Evolutionary conservation across 1,139 yeast species (phyloP), one percentile per base, ranked within the genome.

Genomic region (Schizosaccharomyces versatilis): DNA sequence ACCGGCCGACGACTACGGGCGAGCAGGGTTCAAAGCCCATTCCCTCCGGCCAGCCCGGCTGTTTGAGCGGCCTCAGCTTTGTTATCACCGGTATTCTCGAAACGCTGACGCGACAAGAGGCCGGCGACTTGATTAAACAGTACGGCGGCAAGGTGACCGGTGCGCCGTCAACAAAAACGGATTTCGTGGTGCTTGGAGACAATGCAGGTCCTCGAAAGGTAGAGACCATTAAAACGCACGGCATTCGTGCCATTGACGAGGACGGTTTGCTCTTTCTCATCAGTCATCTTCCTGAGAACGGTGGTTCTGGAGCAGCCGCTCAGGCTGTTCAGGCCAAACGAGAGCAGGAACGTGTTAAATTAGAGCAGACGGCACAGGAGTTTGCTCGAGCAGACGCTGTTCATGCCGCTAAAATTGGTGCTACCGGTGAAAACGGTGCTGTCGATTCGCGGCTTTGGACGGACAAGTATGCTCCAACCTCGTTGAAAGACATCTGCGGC

Each of bases 161-260:
- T 60, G 77, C 95, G 0, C 82, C 90, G 38, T 83, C 93, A 55
- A 79, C 85, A 19, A 84, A 81, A 63, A 93, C 98, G 0, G 78
- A 85, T 41, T 73, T 86, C 52, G 95, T 90, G 6, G 96, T 90
- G 1, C 73, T 93, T 38, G 99, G 99, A 6, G 85, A 77, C 54
- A 96, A 90, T 61, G 98, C 98, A 1, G 99, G 99, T 0, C 97
- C 98, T 1, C 79, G 86, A n/a, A 90, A 90, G 67, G 78, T 90
- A 53, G 78, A 79, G 61, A 84, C 81, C 63, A 90, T 93, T 62
- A 80, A 77, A 62, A 75, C 78, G 55, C 70, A 80, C 60, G 75
- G 77, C 9, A 77, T 84, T 55, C 88, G 88, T 66, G 84, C 94
- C 36, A 82, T 90, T 57, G 80, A 79, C 62, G 95, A 90, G 65